Conservation (phyloP, 306 rosid species). For the Vicia villosa region DNA sequence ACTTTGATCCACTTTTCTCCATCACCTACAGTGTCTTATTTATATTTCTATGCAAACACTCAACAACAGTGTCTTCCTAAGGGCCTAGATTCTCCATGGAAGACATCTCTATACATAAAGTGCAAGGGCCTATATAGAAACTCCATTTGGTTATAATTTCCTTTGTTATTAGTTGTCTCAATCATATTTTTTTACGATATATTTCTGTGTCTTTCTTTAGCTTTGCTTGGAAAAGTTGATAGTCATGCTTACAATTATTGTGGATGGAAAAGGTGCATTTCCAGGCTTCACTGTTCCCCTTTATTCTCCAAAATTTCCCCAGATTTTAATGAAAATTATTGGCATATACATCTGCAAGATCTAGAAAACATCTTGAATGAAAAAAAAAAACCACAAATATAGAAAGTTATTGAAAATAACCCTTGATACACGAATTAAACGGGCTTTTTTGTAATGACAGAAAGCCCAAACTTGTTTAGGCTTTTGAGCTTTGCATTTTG, state of each 20-base stretch:
- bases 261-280: conserved; percentile 8
- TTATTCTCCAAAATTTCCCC: not conserved
- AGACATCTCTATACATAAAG: conserved; percentile 11
- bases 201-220: conserved; percentile 29
- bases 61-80: conserved; percentile 10
- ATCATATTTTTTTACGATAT: conserved; percentile 28
- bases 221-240: conserved; percentile 35
- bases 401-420: not conserved
- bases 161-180: conserved; percentile 35
- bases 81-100: conserved; percentile 30
- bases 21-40: not conserved
- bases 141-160: conserved; percentile 28
- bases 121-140: conserved; percentile 2
- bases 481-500: not conserved
- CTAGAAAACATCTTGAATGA: not conserved
- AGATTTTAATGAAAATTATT: not conserved
- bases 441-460: not conserved
- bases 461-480: not conserved
- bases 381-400: not conserved
- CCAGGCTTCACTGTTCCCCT: conserved; percentile 17
- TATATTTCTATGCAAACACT: not conserved
- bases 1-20: not conserved
- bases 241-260: conserved; percentile 32
- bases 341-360: not conserved
- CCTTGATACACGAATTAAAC: not conserved